phyloP scores from a whole-genome alignment of 352 stramenopile genomes.

The Aphanomyces cochlioides region DNA sequence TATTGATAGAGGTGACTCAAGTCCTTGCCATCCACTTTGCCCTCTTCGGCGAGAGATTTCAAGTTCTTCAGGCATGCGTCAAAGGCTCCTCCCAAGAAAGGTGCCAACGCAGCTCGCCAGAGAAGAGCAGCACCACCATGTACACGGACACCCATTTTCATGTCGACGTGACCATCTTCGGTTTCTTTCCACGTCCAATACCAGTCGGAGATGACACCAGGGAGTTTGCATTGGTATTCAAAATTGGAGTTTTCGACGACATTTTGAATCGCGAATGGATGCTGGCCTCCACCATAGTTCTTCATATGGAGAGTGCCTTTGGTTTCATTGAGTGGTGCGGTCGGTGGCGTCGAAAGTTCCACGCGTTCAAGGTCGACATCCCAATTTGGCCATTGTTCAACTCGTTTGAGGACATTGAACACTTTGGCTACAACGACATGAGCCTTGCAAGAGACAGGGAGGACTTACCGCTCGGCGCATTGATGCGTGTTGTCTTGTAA shows the following conservation, averaged over 20 bases:
- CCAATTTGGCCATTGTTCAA: slow-evolving; percentile 13
- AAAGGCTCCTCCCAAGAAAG: neutral
- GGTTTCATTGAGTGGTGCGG: neutral
- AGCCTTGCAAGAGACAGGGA: neutral
- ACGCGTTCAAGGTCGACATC: slow-evolving; percentile 12
- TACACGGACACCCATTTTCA: slow-evolving; percentile 14
- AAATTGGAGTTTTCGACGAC: slow-evolving; percentile 10
- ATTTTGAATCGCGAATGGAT: slow-evolving; percentile 14
- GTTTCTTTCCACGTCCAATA: slow-evolving; percentile 16
- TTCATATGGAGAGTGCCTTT: slow-evolving; percentile 18
- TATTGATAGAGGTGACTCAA: slow-evolving; percentile 2
- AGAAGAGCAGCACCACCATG: slow-evolving; percentile 5
- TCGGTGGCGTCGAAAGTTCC: neutral
- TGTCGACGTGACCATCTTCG: slow-evolving; percentile 5
- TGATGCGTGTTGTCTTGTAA: slow-evolving; percentile 15
- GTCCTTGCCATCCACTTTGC: neutral
- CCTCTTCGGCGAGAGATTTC: neutral
- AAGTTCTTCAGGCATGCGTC: slow-evolving; percentile 4
- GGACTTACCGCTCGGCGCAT: neutral
- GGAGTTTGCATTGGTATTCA: neutral
- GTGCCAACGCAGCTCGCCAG: slow-evolving; percentile 2
- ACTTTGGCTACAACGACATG: slow-evolving; percentile 2
- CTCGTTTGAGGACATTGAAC: slow-evolving; percentile 10
- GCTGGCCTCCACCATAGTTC: slow-evolving; percentile 12
- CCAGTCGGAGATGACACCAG: neutral